phyloP scores from a whole-genome alignment of 257 asterid species.

The Asclepias syriaca region DNA sequence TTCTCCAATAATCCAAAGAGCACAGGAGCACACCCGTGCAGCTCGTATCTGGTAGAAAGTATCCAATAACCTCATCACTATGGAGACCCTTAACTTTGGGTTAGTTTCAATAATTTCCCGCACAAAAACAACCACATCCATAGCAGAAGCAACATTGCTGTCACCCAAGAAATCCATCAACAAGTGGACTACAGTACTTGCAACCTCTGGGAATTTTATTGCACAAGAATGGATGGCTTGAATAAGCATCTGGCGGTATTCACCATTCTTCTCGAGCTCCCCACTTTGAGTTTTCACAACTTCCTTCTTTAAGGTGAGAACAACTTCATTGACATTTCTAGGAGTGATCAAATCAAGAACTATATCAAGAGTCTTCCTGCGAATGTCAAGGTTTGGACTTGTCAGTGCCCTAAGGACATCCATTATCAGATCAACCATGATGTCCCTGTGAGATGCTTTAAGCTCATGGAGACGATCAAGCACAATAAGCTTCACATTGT shows the following conservation, averaged over 20 bases:
- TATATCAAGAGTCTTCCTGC: conserved; percentile 86
- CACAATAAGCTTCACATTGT: conserved; percentile 81
- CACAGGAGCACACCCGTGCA: conserved; percentile 88
- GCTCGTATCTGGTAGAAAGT: conserved; percentile 91
- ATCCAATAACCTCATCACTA: conserved; percentile 78
- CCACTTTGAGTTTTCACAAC: conserved; percentile 90
- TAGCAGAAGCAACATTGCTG: conserved; percentile 82
- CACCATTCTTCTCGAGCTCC: conserved; percentile 91
- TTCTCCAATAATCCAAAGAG: conserved; percentile 95
- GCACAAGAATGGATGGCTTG: conserved; percentile 98
- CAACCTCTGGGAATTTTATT: conserved; percentile 90
- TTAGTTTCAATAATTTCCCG: conserved; percentile 92
- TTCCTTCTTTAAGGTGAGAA: conserved; percentile 88
- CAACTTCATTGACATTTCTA: conserved; percentile 81
- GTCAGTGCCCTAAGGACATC: conserved; percentile 88
- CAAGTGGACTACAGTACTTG: conserved; percentile 90
- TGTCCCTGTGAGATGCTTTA: conserved; percentile 68
- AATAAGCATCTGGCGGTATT: conserved; percentile 92
- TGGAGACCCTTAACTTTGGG: conserved; percentile 82
- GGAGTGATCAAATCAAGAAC: conserved; percentile 87
- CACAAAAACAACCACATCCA: conserved; percentile 83
- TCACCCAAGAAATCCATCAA: conserved; percentile 99
- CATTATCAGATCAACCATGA: conserved; percentile 89
- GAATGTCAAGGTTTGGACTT: conserved; percentile 85
- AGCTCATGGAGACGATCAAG: conserved; percentile 86